Percentiles rank a stretch among this genome's conserved stretches.
Conservation (phyloP, 1,284 basidiomycete genomes). For the Naganishia liquefaciens region DNA sequence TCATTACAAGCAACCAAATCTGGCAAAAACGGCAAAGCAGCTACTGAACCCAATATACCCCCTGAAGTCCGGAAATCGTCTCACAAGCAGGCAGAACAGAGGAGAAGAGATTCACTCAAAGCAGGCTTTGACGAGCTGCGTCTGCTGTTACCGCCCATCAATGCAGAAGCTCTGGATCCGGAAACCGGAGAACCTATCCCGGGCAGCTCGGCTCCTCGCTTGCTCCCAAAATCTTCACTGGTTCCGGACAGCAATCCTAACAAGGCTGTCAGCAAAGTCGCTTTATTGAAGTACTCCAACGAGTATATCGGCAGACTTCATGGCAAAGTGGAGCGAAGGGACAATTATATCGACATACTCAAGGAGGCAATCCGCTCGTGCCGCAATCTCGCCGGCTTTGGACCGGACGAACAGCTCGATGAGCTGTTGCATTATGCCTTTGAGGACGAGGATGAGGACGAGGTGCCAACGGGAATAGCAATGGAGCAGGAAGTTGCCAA, state of each 20-base stretch:
- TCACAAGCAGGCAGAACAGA: slow-evolving; percentile 97
- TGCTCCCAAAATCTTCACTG: slow-evolving; percentile 68
- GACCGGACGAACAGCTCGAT: slow-evolving; percentile 45
- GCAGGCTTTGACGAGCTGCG: slow-evolving; percentile 94
- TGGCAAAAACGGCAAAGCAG: slow-evolving; percentile 33
- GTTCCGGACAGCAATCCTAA: slow-evolving; percentile 84
- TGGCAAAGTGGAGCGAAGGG: slow-evolving; percentile 75
- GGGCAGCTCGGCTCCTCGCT: slow-evolving; percentile 78
- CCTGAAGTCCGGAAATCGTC: slow-evolving; percentile 68
- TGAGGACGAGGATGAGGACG: slow-evolving; percentile 43
- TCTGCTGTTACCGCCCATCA: slow-evolving; percentile 78
- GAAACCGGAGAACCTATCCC: slow-evolving; percentile 70
- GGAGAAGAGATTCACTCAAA: slow-evolving; percentile 92
- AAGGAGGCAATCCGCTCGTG: slow-evolving; percentile 69
- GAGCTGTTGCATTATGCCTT: slow-evolving; percentile 46
- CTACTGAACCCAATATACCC: slow-evolving; percentile 39
- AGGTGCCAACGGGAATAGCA: slow-evolving; percentile 30
- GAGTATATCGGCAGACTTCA: slow-evolving; percentile 78
- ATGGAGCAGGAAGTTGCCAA: slow-evolving; percentile 13
- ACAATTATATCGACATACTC: slow-evolving; percentile 72
- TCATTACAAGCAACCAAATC: slow-evolving; percentile 36
- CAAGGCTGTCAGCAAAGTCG: slow-evolving; percentile 91
- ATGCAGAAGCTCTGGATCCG: slow-evolving; percentile 65
- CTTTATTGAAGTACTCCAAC: slow-evolving; percentile 84
- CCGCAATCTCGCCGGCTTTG: slow-evolving; percentile 50